Evolutionary conservation across 1,284 basidiomycete species (phyloP), one percentile per base, ranked within the genome.

Genomic region (Sporisorium exsertum): DNA sequence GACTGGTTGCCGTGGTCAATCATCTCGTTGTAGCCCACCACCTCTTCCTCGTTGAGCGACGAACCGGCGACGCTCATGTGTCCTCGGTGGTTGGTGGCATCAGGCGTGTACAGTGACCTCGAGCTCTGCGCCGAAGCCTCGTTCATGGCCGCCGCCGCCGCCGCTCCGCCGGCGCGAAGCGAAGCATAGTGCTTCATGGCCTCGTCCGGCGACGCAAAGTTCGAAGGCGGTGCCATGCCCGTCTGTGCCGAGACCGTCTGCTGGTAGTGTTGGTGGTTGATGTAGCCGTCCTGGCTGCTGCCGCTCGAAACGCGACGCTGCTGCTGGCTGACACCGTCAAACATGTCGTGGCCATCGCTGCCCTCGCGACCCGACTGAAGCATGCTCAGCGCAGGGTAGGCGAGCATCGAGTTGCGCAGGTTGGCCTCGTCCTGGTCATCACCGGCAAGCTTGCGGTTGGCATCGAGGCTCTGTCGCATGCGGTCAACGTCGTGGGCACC

Each of bases 11-110:
- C 75, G 64, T 77, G 75, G 71, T 77, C 75, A 56, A 77, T 70
- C 79, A 81, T 81, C 65, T 82, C 77, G 60, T 81, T 81, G 79
- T 82, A 83, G 32, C 81, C 81, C 2, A 83, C 81, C 10, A 83
- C 81, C 45, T 83, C 81, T 53, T 83, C 81, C 67, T 83, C 81
- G 61, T 83, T 83, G 58, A 83, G 65, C 46, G 67, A 72, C 43
- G 71, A 78, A 37, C 80, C 78, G 13, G 73, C 78, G 47, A 77
- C 67, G 43, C 72, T 72, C 74, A 61, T 54, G 43, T 76, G 72
- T 9, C 55, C 64, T 26, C 68, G 71, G 58, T 77, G 78, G 27
- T 67, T 61, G 35, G 57, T 37, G 13, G 64, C 63, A 56, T 66
- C 78, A 8, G 75, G 74, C n/a, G 80, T 80, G 70, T 81, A 81